These are phyloP conservation scores for Basipetospora chlamydospora DNA, from an alignment of 2,329 filamentous ascomycete species.

Conservation along the genomic window DNA sequence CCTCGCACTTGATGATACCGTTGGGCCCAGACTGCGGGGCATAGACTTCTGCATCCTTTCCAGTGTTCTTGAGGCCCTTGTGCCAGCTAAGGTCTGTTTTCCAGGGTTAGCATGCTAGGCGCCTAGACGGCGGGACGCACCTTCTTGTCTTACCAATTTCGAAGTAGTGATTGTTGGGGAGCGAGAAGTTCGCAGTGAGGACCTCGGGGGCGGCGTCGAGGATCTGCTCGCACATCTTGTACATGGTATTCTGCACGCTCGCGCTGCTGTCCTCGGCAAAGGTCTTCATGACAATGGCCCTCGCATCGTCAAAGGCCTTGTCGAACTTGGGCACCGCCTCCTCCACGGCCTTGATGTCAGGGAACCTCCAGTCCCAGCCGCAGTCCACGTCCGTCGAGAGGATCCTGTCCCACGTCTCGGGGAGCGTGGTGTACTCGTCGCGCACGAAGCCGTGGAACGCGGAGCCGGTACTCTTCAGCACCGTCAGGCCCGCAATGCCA, in stretches of 20 bases:
- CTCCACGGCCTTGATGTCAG: conserved; percentile 51
- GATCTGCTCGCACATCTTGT: conserved; percentile 90
- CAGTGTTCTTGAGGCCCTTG: conserved; percentile 88
- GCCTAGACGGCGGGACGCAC: no score
- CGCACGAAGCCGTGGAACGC: conserved; percentile 90
- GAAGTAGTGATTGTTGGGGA: conserved; percentile 99
- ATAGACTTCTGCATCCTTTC: conserved; percentile 89
- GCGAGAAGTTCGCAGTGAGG: conserved; percentile 60
- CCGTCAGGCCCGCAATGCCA: conserved; percentile 65
- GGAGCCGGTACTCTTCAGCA: conserved; percentile 92
- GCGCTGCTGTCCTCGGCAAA: conserved; percentile 86
- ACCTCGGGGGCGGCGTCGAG: conserved; percentile 59
- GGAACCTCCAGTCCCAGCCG: conserved; percentile 71
- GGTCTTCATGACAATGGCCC: conserved; percentile 73
- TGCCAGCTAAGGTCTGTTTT: conserved; percentile 80
- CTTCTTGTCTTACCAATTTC: conserved; percentile 80
- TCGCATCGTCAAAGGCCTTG: conserved; percentile 60
- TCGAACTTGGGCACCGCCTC: conserved; percentile 55
- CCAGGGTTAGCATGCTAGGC: neutral
- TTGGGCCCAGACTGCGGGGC: conserved; percentile 88
- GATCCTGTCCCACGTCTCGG: conserved; percentile 89
- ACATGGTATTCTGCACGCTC: conserved; percentile 95
- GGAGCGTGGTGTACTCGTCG: conserved; percentile 84
- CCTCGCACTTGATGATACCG: conserved; percentile 87
- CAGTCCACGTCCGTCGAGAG: conserved; percentile 86